A percentile compares a stretch with the other conserved stretches of the same genome.
Conservation (phyloP, 495 filamentous ascomycete species). For the Polyplosphaeria fusca region DNA sequence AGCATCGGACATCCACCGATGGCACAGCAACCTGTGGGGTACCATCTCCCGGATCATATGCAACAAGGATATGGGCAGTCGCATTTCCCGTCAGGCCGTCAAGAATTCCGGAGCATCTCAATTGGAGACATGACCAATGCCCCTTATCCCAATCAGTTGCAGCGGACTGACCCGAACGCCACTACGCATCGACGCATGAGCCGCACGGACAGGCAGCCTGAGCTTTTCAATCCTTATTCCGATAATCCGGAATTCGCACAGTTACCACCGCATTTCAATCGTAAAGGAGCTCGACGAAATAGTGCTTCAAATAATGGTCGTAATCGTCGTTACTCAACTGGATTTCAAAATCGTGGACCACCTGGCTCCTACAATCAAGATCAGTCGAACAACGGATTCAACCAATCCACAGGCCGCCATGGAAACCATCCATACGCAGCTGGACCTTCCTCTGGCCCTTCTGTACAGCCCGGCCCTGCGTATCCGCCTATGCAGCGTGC, state of each 20-base stretch:
- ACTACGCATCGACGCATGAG: conserved; percentile 4
- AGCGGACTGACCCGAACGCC: neutral
- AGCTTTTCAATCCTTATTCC: conserved; percentile 22
- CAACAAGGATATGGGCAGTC: no score
- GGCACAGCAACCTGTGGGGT: neutral
- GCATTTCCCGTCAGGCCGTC: no score
- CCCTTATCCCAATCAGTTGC: neutral
- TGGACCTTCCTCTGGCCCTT: no score
- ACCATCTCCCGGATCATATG: neutral
- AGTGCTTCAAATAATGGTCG: conserved; percentile 16
- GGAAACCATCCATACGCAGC: no score
- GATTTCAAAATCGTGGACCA: conserved; percentile 6
- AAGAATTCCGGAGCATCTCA: neutral
- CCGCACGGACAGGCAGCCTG: neutral
- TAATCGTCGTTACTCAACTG: conserved; percentile 15
- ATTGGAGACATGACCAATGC: conserved; percentile 23
- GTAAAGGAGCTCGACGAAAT: conserved; percentile 1
- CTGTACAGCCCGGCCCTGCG: neutral
- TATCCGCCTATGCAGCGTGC: neutral
- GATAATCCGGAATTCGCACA: conserved; percentile 16
- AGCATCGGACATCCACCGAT: conserved; percentile 1
- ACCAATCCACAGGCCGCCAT: neutral
- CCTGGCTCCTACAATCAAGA: neutral
- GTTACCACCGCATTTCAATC: neutral
- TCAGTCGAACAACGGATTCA: neutral